phyloP scores from a whole-genome alignment of 2,329 filamentous ascomycete genomes.

The Pseudopithomyces maydicus region DNA sequence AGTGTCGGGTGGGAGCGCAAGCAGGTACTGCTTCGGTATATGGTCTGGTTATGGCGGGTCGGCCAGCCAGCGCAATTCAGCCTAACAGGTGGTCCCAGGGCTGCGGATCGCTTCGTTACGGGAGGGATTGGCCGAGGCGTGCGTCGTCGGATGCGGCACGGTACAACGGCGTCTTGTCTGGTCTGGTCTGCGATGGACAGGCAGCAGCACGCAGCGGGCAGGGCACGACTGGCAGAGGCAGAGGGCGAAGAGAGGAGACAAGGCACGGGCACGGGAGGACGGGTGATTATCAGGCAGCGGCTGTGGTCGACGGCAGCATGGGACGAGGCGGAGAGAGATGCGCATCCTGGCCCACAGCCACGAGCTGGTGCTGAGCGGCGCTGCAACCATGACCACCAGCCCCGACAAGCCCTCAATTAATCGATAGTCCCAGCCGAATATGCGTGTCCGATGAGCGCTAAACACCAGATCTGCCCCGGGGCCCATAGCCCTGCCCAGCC shows the following conservation, averaged over 20 bases:
- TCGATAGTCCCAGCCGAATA: constrained; percentile 2
- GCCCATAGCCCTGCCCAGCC: not conserved
- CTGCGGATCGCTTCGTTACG: constrained; percentile 9
- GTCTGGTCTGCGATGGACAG: not conserved
- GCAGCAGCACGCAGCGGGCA: not conserved
- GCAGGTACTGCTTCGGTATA: no score
- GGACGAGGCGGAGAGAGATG: constrained; percentile 5
- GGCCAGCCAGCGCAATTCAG: not conserved
- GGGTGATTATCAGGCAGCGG: not conserved
- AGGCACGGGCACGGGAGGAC: not conserved
- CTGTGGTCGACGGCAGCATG: not conserved
- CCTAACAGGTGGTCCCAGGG: constrained; percentile 1
- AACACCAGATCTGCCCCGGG: not conserved
- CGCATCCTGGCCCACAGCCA: constrained; percentile 3
- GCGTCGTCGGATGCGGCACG: not conserved
- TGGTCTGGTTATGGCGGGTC: not conserved
- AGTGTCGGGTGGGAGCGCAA: not conserved
- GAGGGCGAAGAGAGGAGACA: not conserved
- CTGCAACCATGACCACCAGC: constrained; percentile 6
- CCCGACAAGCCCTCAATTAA: constrained; percentile 1
- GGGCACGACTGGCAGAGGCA: not conserved
- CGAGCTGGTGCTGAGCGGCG: constrained; percentile 7
- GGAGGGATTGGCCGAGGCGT: constrained; percentile 1
- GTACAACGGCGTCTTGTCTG: not conserved
- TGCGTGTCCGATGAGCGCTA: constrained; percentile 6